phyloP scores from a whole-genome alignment of 2,329 filamentous ascomycete genomes.

The Mariannaea sp. region DNA sequence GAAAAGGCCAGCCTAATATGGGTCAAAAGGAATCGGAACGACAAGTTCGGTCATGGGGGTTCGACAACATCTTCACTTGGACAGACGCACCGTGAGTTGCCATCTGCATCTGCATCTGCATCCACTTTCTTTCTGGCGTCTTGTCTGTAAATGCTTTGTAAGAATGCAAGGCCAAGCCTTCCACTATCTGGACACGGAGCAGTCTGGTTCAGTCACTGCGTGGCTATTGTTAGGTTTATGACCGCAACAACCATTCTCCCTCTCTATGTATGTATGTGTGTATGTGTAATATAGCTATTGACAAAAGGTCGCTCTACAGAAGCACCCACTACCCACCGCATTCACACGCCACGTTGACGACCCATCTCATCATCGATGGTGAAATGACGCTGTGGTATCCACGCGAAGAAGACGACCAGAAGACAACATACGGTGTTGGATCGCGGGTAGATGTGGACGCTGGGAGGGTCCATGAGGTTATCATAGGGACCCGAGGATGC shows the following conservation, averaged over 20 bases:
- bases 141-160: too few species aligned
- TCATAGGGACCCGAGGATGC: conserved; percentile 68
- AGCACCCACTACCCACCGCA: conserved; percentile 73
- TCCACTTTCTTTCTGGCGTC: too few species aligned
- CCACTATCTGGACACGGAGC: too few species aligned
- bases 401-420: conserved; percentile 57
- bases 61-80: conserved; percentile 72
- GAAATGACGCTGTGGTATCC: conserved; percentile 71
- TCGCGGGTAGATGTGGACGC: conserved; percentile 70
- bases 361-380: conserved; percentile 70
- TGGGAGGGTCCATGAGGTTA: conserved; percentile 68
- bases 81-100: conserved; percentile 67
- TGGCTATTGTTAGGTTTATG: too few species aligned
- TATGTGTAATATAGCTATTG: background rate
- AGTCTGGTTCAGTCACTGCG: conserved; percentile 3
- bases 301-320: conserved; percentile 48
- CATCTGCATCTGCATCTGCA: too few species aligned
- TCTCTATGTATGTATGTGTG: too few species aligned
- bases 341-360: conserved; percentile 66
- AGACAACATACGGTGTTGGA: conserved; percentile 63
- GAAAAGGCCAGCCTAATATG: conserved; percentile 1
- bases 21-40: conserved; percentile 20
- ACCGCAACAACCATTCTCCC: too few species aligned
- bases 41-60: conserved; percentile 72
- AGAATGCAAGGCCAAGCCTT: too few species aligned